Evolutionary conservation across 208 protist genomes (phyloP).

Genomic region (Trypanosomatidae sp.): DNA sequence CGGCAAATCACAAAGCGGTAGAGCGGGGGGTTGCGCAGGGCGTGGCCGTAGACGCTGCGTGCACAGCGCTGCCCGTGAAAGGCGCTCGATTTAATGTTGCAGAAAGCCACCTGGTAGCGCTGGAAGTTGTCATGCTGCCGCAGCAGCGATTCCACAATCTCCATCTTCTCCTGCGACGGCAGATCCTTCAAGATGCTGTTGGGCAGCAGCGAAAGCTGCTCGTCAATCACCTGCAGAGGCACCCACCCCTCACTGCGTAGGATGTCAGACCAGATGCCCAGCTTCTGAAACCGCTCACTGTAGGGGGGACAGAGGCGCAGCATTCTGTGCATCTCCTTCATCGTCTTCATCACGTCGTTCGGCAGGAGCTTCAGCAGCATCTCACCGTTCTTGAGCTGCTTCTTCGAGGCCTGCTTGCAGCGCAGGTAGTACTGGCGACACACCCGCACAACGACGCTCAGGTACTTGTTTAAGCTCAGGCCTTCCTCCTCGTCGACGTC

Average conservation of each 20-base stretch:
- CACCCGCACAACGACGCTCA: slow-evolving; percentile 11
- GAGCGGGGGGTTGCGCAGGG: slow-evolving; percentile 2
- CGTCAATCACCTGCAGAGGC: slow-evolving; percentile 33
- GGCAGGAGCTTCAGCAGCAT: slow-evolving; percentile 13
- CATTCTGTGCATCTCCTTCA: slow-evolving; percentile 29
- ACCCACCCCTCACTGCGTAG: slow-evolving; percentile 44
- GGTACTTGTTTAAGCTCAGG: slow-evolving; percentile 21
- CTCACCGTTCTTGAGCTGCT: slow-evolving; percentile 21
- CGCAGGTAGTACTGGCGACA: slow-evolving; percentile 18
- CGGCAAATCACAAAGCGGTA: slow-evolving; percentile 25
- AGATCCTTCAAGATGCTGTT: slow-evolving; percentile 6
- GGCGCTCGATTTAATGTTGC: slow-evolving; percentile 11
- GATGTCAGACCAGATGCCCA: slow-evolving; percentile 17
- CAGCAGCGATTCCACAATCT: slow-evolving; percentile 36
- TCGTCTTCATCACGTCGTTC: slow-evolving; percentile 17
- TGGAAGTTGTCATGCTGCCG: slow-evolving; percentile 47
- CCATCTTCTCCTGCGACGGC: slow-evolving; percentile 13
- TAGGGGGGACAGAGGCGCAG: slow-evolving; percentile 43
- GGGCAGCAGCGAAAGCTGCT: slow-evolving; percentile 14
- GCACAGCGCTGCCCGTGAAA: slow-evolving; percentile 40
- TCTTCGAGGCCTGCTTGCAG: slow-evolving; percentile 18
- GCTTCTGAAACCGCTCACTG: slow-evolving; percentile 17
- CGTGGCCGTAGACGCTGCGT: slow-evolving; percentile 44
- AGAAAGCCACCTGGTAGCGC: slow-evolving; percentile 45
- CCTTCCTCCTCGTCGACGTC: neutral